Evolutionary conservation across 2,329 filamentous ascomycete genomes (phyloP).

Genomic region (Rugonectria rugulosa): DNA sequence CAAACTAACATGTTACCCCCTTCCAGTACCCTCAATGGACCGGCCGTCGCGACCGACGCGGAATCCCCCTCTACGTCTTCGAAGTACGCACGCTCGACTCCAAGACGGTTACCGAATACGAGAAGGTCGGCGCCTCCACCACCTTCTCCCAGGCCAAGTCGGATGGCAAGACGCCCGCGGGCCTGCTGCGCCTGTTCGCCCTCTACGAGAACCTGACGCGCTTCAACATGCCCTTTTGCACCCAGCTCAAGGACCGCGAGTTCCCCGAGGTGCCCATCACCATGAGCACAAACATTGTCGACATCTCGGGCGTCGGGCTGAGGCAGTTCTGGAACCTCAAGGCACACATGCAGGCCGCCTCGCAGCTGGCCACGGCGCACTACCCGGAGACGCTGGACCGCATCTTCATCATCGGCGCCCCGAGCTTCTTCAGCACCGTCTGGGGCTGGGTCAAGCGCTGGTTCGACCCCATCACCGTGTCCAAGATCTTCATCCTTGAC

Average conservation of each 20-base stretch:
- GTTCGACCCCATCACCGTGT: conserved; percentile 93
- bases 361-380: conserved; percentile 86
- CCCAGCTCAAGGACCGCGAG: conserved; percentile 74
- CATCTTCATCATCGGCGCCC: conserved; percentile 82
- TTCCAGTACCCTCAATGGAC: conserved; percentile 91
- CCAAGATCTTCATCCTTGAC: conserved; percentile 92
- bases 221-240: conserved; percentile 87
- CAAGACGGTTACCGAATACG: conserved; percentile 82
- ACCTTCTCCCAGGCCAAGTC: conserved; percentile 68
- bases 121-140: conserved; percentile 67
- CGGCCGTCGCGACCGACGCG: conserved; percentile 85
- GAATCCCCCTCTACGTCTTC: conserved; percentile 91
- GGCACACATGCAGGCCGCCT: conserved; percentile 91
- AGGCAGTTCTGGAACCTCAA: conserved; percentile 98
- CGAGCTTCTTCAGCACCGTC: conserved; percentile 88
- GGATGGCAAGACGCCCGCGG: conserved; percentile 72
- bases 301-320: conserved; percentile 85
- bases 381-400: conserved; percentile 88
- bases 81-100: conserved; percentile 84
- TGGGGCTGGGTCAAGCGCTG: conserved; percentile 96
- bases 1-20: conserved; percentile 12
- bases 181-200: conserved; percentile 86
- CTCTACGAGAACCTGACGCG: conserved; percentile 92
- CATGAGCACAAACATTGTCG: conserved; percentile 93
- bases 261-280: conserved; percentile 85